These are phyloP conservation scores for Sphagnum fallax DNA, from an alignment of 228 moss, liverwort and hornwort genomes.

Conservation along the genomic window DNA sequence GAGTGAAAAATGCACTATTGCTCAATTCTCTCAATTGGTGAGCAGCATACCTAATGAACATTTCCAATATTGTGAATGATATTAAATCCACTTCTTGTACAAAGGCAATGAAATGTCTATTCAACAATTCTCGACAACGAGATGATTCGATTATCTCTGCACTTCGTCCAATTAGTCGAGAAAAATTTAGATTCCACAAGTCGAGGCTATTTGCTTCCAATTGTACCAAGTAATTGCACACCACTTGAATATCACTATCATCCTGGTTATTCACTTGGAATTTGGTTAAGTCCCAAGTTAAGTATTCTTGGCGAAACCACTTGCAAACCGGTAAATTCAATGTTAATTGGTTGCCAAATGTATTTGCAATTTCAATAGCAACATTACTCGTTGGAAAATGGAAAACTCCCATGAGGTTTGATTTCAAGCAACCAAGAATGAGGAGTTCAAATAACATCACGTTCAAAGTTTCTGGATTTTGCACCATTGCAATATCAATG, in stretches of 20 bases:
- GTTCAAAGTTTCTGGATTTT: conserved; percentile 39
- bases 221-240: conserved; percentile 33
- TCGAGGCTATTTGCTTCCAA: conserved; percentile 36
- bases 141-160: conserved; percentile 19
- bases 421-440: conserved; percentile 47
- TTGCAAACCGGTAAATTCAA: conserved; percentile 36
- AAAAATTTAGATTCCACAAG: too few species aligned
- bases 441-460: conserved; percentile 55
- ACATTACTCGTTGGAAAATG: conserved; percentile 33
- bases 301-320: conserved; percentile 43
- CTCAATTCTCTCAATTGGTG: conserved; percentile 39
- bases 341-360: conserved; percentile 42
- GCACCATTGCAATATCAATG: conserved; percentile 41
- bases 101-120: conserved; percentile 37
- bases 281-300: conserved; percentile 34
- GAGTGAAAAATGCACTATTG: conserved; percentile 34
- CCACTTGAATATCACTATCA: conserved; percentile 33
- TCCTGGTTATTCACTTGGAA: conserved; percentile 38
- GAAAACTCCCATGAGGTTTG: conserved; percentile 41
- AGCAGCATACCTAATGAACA: conserved; percentile 48
- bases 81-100: conserved; percentile 23
- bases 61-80: conserved; percentile 44
- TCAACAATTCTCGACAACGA: conserved; percentile 26
- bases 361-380: conserved; percentile 45
- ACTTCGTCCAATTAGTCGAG: conserved; percentile 5